Percentiles rank a stretch among this genome's conserved stretches.
phyloP scores from a whole-genome alignment of 805 yeast genomes.

The Cyberlindnera petersonii region DNA sequence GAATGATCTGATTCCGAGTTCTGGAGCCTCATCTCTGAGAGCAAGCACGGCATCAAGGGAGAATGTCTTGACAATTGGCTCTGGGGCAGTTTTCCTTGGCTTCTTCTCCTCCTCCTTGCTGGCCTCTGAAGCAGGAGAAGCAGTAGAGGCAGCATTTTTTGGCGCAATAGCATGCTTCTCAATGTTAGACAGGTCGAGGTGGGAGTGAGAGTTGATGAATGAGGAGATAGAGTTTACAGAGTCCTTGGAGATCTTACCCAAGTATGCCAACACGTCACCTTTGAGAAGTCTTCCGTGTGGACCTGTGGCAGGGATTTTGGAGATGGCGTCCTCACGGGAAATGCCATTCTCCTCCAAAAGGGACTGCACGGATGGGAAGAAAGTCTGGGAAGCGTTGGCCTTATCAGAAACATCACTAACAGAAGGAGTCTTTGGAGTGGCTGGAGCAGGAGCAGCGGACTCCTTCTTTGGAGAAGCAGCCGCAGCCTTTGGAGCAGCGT shows the following conservation, averaged over 20 bases:
- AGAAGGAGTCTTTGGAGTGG: conserved; percentile 11
- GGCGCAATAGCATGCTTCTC: conserved; percentile 33
- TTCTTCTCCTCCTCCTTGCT: conserved; percentile 11
- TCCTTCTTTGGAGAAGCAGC: conserved; percentile 26
- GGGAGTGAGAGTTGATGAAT: conserved; percentile 51
- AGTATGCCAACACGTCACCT: conserved; percentile 85
- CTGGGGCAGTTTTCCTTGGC: conserved; percentile 27
- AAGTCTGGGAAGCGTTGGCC: conserved; percentile 64
- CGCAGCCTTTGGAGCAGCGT: conserved; percentile 16
- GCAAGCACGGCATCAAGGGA: conserved; percentile 27
- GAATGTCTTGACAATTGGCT: conserved; percentile 34
- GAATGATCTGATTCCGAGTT: conserved; percentile 21
- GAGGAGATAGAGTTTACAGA: conserved; percentile 51
- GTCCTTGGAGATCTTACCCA: conserved; percentile 66
- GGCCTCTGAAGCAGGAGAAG: conserved; percentile 18
- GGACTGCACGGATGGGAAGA: conserved; percentile 75
- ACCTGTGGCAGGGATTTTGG: conserved; percentile 78
- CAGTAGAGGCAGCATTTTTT: conserved; percentile 21
- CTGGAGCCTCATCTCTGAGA: conserved; percentile 29
- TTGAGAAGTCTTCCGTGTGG: conserved; percentile 82
- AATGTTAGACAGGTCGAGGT: conserved; percentile 71
- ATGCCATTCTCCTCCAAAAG: conserved; percentile 60
- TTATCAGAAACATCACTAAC: conserved; percentile 22
- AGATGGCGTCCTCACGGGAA: conserved; percentile 64
- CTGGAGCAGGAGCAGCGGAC: conserved; percentile 23